Conservation (phyloP, 1,284 basidiomycete species). For the Pascua sp. region DNA sequence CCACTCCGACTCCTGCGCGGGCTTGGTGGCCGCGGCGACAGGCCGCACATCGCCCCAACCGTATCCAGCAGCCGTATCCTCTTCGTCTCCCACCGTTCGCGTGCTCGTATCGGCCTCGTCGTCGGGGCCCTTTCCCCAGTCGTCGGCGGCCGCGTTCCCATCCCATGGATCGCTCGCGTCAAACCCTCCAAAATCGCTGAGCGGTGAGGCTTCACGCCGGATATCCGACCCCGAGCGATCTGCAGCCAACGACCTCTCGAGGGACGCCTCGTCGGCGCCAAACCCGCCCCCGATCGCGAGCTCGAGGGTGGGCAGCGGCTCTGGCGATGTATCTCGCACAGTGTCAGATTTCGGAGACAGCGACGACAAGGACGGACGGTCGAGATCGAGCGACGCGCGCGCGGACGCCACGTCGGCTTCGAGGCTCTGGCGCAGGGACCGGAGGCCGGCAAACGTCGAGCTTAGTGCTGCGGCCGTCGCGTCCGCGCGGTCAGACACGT, state of each 20-base stretch:
- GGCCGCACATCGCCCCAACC: conserved; percentile 25
- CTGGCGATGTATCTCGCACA: background rate
- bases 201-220: background rate
- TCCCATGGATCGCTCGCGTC: conserved; percentile 28
- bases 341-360: background rate
- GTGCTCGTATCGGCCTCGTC: too few relatives aligned
- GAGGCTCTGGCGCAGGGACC: background rate
- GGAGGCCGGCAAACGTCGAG: too few relatives aligned
- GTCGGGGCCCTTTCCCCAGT: conserved; percentile 6
- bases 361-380: background rate
- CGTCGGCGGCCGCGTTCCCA: conserved; percentile 7
- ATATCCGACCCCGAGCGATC: too few relatives aligned
- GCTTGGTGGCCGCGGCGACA: background rate
- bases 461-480: too few relatives aligned
- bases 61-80: background rate
- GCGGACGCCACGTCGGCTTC: background rate
- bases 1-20: conserved; percentile 36
- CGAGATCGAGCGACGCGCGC: conserved; percentile 2
- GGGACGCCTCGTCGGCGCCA: too few relatives aligned
- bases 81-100: too few relatives aligned
- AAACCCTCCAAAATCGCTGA: conserved; percentile 10
- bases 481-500: too few relatives aligned
- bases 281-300: too few relatives aligned
- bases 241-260: too few relatives aligned
- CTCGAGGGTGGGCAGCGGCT: too few relatives aligned